A percentile compares a stretch with the other conserved stretches of the same genome.
These are phyloP conservation scores for Beauveria sp. DNA, from an alignment of 2,329 filamentous ascomycete genomes.

Conservation along the genomic window DNA sequence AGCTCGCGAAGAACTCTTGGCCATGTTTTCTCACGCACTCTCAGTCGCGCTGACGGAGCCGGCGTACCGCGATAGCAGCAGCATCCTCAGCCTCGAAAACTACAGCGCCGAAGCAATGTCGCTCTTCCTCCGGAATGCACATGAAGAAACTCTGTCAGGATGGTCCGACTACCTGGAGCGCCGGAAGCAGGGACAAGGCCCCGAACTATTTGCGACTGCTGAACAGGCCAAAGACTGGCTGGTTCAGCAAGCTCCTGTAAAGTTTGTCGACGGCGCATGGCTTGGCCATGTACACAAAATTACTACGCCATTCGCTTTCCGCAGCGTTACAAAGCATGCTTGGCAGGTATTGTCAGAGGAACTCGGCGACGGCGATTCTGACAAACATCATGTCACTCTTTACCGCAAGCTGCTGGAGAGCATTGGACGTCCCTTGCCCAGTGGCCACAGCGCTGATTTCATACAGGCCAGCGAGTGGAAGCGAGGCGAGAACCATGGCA, in stretches of 20 bases:
- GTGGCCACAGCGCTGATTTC: not conserved
- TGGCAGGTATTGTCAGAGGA: conserved; percentile 10
- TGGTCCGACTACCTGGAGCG: not conserved
- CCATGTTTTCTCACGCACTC: conserved; percentile 11
- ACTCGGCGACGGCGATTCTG: conserved; percentile 5
- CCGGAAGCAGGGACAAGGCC: not conserved
- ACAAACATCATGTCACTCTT: not conserved
- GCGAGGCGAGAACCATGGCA: not conserved
- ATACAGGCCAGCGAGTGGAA: not conserved
- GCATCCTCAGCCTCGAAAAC: not conserved
- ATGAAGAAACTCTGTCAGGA: not conserved
- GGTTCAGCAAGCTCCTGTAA: conserved; percentile 10
- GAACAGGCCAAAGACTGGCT: not conserved
- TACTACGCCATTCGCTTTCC: not conserved
- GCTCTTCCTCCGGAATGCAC: not conserved
- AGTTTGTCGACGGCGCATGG: conserved; percentile 12
- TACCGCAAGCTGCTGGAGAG: not conserved
- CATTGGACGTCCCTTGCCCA: not conserved
- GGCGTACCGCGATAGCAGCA: not conserved
- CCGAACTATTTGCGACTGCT: not conserved
- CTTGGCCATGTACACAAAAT: conserved; percentile 5
- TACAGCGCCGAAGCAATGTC: not conserved
- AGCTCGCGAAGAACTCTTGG: conserved; percentile 12
- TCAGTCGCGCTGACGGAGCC: not conserved
- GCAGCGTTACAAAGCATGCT: not conserved